Evolutionary conservation across 2,329 filamentous ascomycete genomes (phyloP).

Genomic region (Venturia nashicola): DNA sequence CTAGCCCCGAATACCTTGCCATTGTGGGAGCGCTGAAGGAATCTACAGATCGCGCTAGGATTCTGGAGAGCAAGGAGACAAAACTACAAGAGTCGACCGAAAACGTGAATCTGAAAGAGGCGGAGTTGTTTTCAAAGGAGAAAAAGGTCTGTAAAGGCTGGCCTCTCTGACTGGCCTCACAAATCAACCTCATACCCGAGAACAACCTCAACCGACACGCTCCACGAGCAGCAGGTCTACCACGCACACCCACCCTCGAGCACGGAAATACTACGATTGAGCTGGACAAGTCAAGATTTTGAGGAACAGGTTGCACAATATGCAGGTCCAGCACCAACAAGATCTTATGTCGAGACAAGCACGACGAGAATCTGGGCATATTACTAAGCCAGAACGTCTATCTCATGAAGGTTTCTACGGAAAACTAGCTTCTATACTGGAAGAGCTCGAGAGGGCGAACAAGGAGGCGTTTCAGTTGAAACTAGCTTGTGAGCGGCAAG

Average conservation of each 20-base stretch:
- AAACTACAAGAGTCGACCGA: background rate
- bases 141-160: background rate
- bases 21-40: background rate
- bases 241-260: background rate
- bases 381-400: background rate
- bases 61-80: background rate
- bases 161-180: background rate
- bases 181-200: background rate
- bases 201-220: background rate
- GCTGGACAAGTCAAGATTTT: background rate
- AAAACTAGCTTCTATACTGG: background rate
- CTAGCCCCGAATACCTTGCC: background rate
- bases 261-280: background rate
- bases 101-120: background rate
- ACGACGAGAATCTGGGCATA: background rate
- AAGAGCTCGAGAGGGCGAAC: background rate
- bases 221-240: background rate
- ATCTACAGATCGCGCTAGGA: background rate
- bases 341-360: background rate
- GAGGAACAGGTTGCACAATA: background rate
- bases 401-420: background rate
- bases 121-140: background rate
- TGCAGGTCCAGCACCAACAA: background rate
- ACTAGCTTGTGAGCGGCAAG: background rate
- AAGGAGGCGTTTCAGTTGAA: background rate